phyloP scores from a whole-genome alignment of 495 filamentous ascomycete genomes.

The Trichoderma asperelloides region DNA sequence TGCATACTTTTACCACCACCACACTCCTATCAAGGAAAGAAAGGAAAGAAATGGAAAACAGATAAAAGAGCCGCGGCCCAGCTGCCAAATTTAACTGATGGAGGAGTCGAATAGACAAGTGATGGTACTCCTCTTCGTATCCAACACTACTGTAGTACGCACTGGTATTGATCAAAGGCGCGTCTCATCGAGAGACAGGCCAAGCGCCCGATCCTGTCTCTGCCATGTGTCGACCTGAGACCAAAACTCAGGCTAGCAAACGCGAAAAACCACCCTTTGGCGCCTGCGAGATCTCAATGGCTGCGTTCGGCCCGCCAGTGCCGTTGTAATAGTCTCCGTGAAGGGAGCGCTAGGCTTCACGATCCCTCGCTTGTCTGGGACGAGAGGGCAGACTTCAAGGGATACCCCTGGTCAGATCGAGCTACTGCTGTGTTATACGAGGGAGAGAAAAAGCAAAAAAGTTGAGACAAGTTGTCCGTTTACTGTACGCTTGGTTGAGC shows the following conservation, averaged over 20 bases:
- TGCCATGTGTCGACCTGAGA: not conserved
- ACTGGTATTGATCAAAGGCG: not conserved
- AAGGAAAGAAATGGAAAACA: not conserved
- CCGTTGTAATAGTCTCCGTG: not conserved
- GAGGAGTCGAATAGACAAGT: not conserved
- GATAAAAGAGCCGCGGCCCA: not conserved
- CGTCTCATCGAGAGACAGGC: not conserved
- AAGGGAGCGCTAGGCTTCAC: not conserved
- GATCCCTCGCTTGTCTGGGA: not conserved
- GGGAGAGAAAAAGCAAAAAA: not conserved
- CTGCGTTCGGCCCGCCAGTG: constrained; percentile 7
- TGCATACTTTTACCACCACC: too few relatives aligned
- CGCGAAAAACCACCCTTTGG: not conserved
- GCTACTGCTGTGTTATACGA: not conserved
- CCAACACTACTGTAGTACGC: too few relatives aligned
- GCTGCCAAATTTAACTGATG: not conserved
- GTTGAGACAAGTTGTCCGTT: too few relatives aligned
- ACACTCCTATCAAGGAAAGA: not conserved
- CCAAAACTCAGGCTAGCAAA: not conserved
- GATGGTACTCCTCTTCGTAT: too few relatives aligned
- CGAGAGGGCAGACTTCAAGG: not conserved
- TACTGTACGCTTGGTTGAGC: too few relatives aligned
- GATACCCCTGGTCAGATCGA: not conserved
- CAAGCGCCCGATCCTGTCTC: not conserved
- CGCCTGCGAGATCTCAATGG: not conserved